A percentile compares a stretch with the other conserved stretches of the same genome.
Evolutionary conservation across 179 eudicot genomes (phyloP).

Genomic region (Silene vulgaris): DNA sequence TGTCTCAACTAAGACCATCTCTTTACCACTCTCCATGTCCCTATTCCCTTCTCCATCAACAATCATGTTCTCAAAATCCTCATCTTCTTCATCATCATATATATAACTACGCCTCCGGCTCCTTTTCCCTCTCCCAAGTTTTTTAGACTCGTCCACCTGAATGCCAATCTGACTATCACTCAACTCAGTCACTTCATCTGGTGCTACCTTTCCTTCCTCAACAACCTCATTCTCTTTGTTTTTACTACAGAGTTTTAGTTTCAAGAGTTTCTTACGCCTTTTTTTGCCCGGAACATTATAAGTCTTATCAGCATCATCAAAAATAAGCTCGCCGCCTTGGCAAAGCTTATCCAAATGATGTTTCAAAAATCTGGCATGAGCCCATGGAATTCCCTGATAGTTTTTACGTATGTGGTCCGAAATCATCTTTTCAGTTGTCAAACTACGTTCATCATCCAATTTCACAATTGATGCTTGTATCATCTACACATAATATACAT

Average conservation of each 20-base stretch:
- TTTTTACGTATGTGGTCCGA: slow-evolving; percentile 35
- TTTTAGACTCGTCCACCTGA: slow-evolving; percentile 8
- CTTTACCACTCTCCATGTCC: neutral
- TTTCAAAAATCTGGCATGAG: slow-evolving; percentile 46
- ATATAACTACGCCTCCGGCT: slow-evolving; percentile 17
- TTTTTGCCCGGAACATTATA: slow-evolving; percentile 13
- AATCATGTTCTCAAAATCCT: neutral
- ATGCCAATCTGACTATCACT: slow-evolving; percentile 12
- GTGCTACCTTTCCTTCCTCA: slow-evolving; percentile 12
- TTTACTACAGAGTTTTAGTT: slow-evolving; percentile 5
- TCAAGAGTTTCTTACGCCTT: neutral
- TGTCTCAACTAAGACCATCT: slow-evolving; percentile 8
- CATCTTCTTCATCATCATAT: slow-evolving; percentile 21
- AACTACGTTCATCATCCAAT: slow-evolving; percentile 52
- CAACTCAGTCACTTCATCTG: neutral
- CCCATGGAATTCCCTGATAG: slow-evolving; percentile 61
- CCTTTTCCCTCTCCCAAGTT: neutral
- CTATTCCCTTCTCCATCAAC: slow-evolving; percentile 15
- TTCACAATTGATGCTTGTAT: slow-evolving; percentile 39
- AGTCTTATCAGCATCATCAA: slow-evolving; percentile 13
- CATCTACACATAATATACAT: slow-evolving; percentile 43
- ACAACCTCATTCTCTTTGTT: slow-evolving; percentile 4
- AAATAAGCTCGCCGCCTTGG: slow-evolving; percentile 35
- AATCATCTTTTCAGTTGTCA: slow-evolving; percentile 43
- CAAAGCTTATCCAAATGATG: slow-evolving; percentile 51